Evolutionary conservation across 805 yeast genomes (phyloP).

Genomic region (Teunomyces lycoperdinae): DNA sequence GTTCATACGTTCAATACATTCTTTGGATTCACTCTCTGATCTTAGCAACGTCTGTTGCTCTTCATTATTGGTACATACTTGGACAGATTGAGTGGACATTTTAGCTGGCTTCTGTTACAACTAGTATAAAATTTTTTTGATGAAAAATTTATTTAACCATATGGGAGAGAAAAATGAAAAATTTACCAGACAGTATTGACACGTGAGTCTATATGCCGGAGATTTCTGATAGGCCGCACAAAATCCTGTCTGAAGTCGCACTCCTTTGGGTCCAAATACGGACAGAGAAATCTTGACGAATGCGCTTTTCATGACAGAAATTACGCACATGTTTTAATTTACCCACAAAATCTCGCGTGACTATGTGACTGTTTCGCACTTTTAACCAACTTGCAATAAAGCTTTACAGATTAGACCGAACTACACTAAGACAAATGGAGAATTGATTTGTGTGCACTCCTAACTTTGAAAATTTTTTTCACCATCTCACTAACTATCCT

Average conservation of each 20-base stretch:
- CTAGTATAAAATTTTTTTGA: conserved; percentile 3
- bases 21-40: neutral
- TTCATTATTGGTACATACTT: conserved; percentile 57
- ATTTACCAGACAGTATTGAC: conserved; percentile 3
- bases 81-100: conserved; percentile 85
- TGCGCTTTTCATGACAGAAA: neutral
- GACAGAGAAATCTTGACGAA: neutral
- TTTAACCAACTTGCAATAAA: neutral
- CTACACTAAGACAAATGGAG: neutral
- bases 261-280: neutral
- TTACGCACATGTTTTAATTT: neutral
- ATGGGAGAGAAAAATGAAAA: conserved; percentile 3
- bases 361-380: conserved; percentile 2
- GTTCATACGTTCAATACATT: neutral
- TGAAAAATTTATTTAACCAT: conserved; percentile 3
- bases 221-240: neutral
- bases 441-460: neutral
- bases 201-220: conserved; percentile 3
- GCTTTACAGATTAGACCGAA: conserved; percentile 1
- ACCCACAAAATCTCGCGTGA: conserved; percentile 1
- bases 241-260: neutral
- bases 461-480: conserved; percentile 13
- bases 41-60: neutral
- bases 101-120: conserved; percentile 12
- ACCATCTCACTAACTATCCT: conserved; percentile 1